Evolutionary conservation across 768 basidiomycete species (phyloP), one percentile per base, ranked within the genome.

Genomic region (Podaxis sp.): DNA sequence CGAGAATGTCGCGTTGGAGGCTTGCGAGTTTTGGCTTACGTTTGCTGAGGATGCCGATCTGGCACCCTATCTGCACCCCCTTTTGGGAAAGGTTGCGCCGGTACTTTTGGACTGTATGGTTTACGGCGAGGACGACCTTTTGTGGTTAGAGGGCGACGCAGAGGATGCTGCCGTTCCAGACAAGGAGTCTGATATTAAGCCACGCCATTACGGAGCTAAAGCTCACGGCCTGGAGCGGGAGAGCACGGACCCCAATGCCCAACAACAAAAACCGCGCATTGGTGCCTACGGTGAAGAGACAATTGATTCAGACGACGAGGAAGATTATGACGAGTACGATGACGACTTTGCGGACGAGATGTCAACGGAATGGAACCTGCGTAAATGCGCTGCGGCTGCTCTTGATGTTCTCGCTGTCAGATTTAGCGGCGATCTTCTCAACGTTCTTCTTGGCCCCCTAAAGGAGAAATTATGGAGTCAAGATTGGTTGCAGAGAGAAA

Each of bases 1-100:
- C 74, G 96, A 98, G 77, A 90, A 89, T 65, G 96, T 95, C 58
- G 95, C 96, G 2, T 82, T 99, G 54, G 97, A 99, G 78, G 97
- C 97, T 24, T 97, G 96, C 82, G 97, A 99, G 81, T 99, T 99
- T 75, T 99, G 97, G 97, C 82, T 99, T 64, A 97, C 96, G 1
- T 99, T 99, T 71, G 96, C 97, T 15, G 97, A 99, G 73, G 95
- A 98, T 68, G 88, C 88, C 42, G 93, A 95, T 55, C 82, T 99
- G 24, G 87, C 88, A 9, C 85, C 87, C 2, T 92, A 90, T 72
- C 80, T 99, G 28, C 89, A 87, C 64, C 96, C 96, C 2, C 84
- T 95, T 64, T 82, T 99, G 8, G 87, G 82, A n/a, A 92, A 93
- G 68, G 93, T 99, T 44, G 94, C 92, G 2, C 97, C 97, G 0